A percentile compares a stretch with the other conserved stretches of the same genome.
Evolutionary conservation across 495 filamentous ascomycete genomes (phyloP).

Genomic region (Tuber brumale): DNA sequence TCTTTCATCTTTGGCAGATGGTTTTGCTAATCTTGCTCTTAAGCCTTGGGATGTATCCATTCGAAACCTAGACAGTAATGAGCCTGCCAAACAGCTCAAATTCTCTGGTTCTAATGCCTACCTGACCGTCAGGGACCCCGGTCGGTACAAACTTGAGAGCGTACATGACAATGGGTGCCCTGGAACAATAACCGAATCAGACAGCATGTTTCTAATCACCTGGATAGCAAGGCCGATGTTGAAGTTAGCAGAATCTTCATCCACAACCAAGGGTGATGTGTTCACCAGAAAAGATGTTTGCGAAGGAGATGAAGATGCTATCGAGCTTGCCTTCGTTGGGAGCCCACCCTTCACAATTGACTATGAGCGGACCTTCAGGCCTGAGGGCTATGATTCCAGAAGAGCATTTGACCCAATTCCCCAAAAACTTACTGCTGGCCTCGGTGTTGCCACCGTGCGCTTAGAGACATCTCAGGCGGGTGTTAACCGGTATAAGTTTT

Average conservation of each 20-base stretch:
- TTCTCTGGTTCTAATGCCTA: slow-evolving; percentile 62
- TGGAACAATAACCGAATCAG: slow-evolving; percentile 64
- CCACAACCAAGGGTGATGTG: slow-evolving; percentile 49
- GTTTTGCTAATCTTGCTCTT: slow-evolving; percentile 11
- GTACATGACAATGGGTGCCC: slow-evolving; percentile 72
- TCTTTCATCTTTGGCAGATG: not conserved
- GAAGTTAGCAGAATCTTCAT: slow-evolving; percentile 56
- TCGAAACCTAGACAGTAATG: slow-evolving; percentile 51
- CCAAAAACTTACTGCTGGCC: slow-evolving; percentile 55
- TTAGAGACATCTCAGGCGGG: slow-evolving; percentile 81
- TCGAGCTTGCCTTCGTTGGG: slow-evolving; percentile 73
- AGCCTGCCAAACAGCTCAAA: slow-evolving; percentile 47
- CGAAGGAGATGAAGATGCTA: slow-evolving; percentile 83
- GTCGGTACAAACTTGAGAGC: slow-evolving; percentile 69
- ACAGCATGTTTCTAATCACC: slow-evolving; percentile 66
- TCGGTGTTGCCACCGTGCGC: slow-evolving; percentile 63
- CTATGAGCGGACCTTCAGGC: slow-evolving; percentile 52
- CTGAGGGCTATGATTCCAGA: slow-evolving; percentile 31
- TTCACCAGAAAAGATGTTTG: slow-evolving; percentile 75
- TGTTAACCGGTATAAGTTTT: slow-evolving; percentile 77
- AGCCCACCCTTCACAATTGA: slow-evolving; percentile 71
- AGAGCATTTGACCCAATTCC: slow-evolving; percentile 22
- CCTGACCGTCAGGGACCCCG: slow-evolving; percentile 58
- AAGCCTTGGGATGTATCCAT: slow-evolving; percentile 72
- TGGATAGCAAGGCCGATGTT: slow-evolving; percentile 79